Evolutionary conservation across 31 red algal species (phyloP), one percentile per base, ranked within the genome.

Genomic region (Asparagopsis taxiformis): DNA sequence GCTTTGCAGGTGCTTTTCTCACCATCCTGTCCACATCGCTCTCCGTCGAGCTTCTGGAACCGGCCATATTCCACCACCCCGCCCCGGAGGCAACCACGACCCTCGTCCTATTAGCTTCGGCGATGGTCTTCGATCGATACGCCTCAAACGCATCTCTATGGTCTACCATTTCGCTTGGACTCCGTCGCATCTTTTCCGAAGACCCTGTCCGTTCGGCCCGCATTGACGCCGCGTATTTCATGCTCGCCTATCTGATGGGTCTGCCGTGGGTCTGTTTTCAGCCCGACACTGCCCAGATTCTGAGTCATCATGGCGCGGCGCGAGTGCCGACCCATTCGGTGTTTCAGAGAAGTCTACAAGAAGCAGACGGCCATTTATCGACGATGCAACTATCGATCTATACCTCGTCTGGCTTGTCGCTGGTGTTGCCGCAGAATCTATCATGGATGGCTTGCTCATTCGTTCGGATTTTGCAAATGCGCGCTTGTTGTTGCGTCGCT

Each of bases 181-280:
- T 93, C 22, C 50, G 43, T 36, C 51, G 81, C 19, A 48, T 93
- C 22, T 65, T 93, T 57, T 28, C 62, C 0, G 81, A 93, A 61
- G 89, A 93, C 62, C 81, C 89, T 31, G 62, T 80, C 31, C 78
- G 89, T 4, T 29, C 66, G 31, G 66, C 69, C 7, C 58, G 72
- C 21, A 68, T 78, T 13, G 88, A 92, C 41, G 79, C 88, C 29
- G 88, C 80, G 5, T 62, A 51, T 31, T 77, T 92, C 24, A 44
- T 92, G 30, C 22, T 44, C 21, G 88, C 80, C 34, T 92, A 92
- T 43, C 17, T 81, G 33, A 62, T 92, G 7, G 79, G 88, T 10
- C 55, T 92, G 48, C 88, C 80, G 16, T 92, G 74, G 73, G 60
- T 92, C 3, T 92, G 80, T 58, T 92, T 75, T 61, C 59, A 59